phyloP scores from a whole-genome alignment of 331 rosid species.

The Arachis monticola region DNA sequence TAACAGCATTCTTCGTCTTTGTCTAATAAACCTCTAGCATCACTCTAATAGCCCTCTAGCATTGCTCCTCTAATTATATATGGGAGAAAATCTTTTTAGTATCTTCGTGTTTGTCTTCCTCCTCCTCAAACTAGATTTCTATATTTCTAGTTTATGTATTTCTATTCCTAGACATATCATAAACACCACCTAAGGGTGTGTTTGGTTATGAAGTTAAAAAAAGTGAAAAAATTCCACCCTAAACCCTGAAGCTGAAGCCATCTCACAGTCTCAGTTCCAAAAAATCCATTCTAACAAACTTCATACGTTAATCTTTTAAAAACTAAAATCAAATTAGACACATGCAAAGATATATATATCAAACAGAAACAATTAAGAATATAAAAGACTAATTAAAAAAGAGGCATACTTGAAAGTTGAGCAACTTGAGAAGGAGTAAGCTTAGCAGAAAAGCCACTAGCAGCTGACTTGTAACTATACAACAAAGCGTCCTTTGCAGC shows the following conservation, averaged over 20 bases:
- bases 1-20: no score
- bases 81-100: no score
- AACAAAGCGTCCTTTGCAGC: constrained; percentile 95
- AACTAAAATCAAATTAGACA: background rate
- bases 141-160: no score
- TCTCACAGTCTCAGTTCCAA: constrained; percentile 9
- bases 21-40: no score
- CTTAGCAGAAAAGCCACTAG: constrained; percentile 89
- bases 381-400: background rate
- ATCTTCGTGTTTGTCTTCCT: no score
- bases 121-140: no score
- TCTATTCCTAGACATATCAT: no score
- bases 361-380: background rate
- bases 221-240: background rate
- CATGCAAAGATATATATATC: no score
- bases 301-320: background rate
- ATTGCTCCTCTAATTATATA: no score
- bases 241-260: no score
- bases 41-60: no score
- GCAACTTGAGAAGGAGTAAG: constrained; percentile 88
- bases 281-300: background rate
- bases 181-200: no score
- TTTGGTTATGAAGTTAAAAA: background rate
- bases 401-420: constrained; percentile 51
- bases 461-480: constrained; percentile 50